Evolutionary conservation across 257 asterid genomes (phyloP), one percentile per base, ranked within the genome.

Genomic region (Coffea canephora): DNA sequence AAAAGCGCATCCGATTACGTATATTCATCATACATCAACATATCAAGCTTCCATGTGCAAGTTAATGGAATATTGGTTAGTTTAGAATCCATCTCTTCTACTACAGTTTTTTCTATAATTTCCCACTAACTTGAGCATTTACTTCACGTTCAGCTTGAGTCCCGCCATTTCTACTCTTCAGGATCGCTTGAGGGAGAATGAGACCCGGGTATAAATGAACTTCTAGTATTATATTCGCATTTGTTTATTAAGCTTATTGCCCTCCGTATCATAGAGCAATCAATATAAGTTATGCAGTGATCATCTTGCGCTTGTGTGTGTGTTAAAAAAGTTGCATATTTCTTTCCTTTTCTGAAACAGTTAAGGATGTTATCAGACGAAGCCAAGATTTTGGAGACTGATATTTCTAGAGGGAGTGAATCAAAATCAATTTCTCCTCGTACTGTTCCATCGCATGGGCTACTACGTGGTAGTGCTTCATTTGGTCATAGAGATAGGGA

Each of bases 1-100:
- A 68, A 91, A 89, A 85, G 89, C 89, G 78, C 98, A 96, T 75
- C 99, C 98, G 11, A 95, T 96, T 69, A 88, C 95, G 78, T 92
- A 83, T 85, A 84, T 96, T 79, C 99, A 96, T 86, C 98, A 96
- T 82, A 84, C 97, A 41, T 94, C 99, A 64, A 96, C 99, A 4
- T 96, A 91, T 90, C 97, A 92, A 89, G 97, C 98, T 82, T 94
- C 99, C 89, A 85, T 96, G 89, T 96, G 99, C 93, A 96, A 96
- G 86, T 87, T 96, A 91, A 92, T 96, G 69, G 99, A 96, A 80
- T 94, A 90, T 81, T 96, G 99, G 99, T 96, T 19, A 77, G 84
- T 12, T 71, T 49, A 41, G 34, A 72, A 49, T 45, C 59, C 23
- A 8, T 16, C 8, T 80, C 61, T 65, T 48, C 64, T 49, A 39